Evolutionary conservation across 352 stramenopile species (phyloP).

Genomic region (Phytophthora meadii): DNA sequence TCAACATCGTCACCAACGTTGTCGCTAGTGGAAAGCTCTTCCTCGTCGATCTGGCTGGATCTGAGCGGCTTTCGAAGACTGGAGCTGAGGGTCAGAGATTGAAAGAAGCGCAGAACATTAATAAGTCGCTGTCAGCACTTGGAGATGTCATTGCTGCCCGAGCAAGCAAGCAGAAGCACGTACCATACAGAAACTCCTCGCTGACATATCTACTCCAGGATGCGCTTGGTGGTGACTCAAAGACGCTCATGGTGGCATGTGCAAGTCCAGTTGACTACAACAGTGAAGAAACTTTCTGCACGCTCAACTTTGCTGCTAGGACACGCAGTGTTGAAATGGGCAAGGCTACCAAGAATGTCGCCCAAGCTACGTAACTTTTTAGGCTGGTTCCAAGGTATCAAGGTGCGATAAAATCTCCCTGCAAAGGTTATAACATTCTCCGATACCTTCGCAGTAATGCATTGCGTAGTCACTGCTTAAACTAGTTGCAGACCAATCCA

Average conservation of each 20-base stretch:
- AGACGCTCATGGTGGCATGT: constrained; percentile 95
- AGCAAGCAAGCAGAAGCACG: constrained; percentile 90
- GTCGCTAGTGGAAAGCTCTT: constrained; percentile 84
- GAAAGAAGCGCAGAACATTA: constrained; percentile 95
- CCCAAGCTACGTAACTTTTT: constrained; percentile 32
- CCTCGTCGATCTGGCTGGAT: constrained; percentile 91
- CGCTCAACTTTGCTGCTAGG: constrained; percentile 91
- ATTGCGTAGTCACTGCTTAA: constrained; percentile 2
- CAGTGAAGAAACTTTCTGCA: constrained; percentile 92
- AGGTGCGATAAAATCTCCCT: constrained; percentile 11
- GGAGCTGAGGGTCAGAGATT: constrained; percentile 84
- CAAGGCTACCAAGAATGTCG: constrained; percentile 88
- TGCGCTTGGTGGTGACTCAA: constrained; percentile 90
- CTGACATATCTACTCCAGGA: constrained; percentile 95
- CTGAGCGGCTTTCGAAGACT: constrained; percentile 91
- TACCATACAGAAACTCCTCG: constrained; percentile 95
- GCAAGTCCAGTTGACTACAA: constrained; percentile 92
- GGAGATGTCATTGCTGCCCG: constrained; percentile 96
- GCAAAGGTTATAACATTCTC: constrained; percentile 21
- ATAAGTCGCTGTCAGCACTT: constrained; percentile 95
- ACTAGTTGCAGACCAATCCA: background rate
- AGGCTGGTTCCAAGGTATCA: constrained; percentile 4
- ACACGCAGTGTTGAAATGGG: constrained; percentile 91
- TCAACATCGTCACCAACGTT: constrained; percentile 79
- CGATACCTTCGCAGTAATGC: constrained; percentile 17